Base-by-base conservation (phyloP, 1,284 basidiomycete genomes). In the Termitomyces sp. region DNA sequence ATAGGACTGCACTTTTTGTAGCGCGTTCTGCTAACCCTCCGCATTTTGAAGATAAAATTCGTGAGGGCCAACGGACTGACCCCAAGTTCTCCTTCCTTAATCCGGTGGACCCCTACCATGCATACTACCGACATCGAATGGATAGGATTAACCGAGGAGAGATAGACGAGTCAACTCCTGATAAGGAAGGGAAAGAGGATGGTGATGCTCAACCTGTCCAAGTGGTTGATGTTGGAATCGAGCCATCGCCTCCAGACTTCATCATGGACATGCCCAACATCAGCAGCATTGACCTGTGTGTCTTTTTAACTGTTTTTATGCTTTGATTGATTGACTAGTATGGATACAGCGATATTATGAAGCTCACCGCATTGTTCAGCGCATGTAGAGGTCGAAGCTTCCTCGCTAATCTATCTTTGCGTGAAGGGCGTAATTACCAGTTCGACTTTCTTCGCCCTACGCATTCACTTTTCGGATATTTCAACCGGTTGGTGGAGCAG, bases 31-130 rank as follows among this genome's bases (percentile, higher is more conserved):
- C 88, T 19, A 92, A 95, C 64, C 92, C 94, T 2, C 80, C 83
- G 12, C 84, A 88, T 63, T 94, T 98, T 65, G 95, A 98, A 74
- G 91, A 94, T 70, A 95, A 95, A 77, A 94, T 98, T 69, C 85
- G 93, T 64, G 92, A 96, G 73, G 87, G 89, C 66, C 94, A 95
- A 71, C 92, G 92, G 74, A 83, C 86, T 60, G 94, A 98, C 77
- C 92, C 94, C 60, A 94, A 96, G 73, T 98, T 98, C 79, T 91
- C 94, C 54, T 98, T 98, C 78, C 81, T 98, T 70, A 94, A 94
- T 74, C 84, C 89, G 57, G 84, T 86, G 55, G 95, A 98, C 78
- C 92, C 95, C 63, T 98, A 96, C 76, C 91, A 98, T 84, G 90
- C 90, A 60, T 98, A 98, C 76, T 98, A 98, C 70, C 84, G 89